Evolutionary conservation across 2,329 filamentous ascomycete genomes (phyloP).

Genomic region (Onygenales sp.): DNA sequence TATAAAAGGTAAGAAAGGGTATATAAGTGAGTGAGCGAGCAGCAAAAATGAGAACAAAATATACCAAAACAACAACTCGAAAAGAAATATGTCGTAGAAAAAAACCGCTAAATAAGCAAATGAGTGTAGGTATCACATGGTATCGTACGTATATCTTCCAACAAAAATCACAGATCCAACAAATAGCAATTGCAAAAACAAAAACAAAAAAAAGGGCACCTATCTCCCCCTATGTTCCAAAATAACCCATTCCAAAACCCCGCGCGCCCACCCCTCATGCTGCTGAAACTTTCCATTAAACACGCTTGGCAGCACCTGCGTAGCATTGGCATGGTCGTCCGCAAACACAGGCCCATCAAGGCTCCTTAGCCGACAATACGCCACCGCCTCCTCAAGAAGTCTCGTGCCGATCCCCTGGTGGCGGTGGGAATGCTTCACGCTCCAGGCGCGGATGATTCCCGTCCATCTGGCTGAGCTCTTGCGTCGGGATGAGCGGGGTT

Average conservation of each 20-base stretch:
- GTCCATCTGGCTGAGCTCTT: conserved; percentile 12
- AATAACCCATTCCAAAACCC: conserved; percentile 26
- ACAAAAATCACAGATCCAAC: background rate
- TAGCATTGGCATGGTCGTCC: conserved; percentile 65
- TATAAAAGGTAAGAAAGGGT: too few relatives aligned
- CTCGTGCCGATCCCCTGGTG: conserved; percentile 62
- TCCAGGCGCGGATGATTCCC: conserved; percentile 71
- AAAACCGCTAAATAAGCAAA: background rate
- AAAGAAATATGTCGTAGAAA: background rate
- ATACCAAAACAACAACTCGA: background rate
- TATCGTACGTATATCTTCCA: background rate
- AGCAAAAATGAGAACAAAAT: background rate
- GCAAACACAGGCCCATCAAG: conserved; percentile 64
- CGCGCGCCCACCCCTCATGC: conserved; percentile 47
- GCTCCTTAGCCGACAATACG: conserved; percentile 56
- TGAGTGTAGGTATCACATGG: background rate
- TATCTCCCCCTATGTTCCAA: conserved; percentile 7
- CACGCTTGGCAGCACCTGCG: conserved; percentile 50
- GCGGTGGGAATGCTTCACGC: conserved; percentile 60
- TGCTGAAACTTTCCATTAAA: conserved; percentile 55
- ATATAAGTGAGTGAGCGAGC: too few relatives aligned
- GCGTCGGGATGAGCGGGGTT: conserved; percentile 8
- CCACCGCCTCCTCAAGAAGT: conserved; percentile 64
- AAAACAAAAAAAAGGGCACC: background rate
- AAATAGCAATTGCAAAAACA: background rate